These are phyloP conservation scores for Diutina catenulata DNA, from an alignment of 1,139 yeast genomes.

Conservation along the genomic window DNA sequence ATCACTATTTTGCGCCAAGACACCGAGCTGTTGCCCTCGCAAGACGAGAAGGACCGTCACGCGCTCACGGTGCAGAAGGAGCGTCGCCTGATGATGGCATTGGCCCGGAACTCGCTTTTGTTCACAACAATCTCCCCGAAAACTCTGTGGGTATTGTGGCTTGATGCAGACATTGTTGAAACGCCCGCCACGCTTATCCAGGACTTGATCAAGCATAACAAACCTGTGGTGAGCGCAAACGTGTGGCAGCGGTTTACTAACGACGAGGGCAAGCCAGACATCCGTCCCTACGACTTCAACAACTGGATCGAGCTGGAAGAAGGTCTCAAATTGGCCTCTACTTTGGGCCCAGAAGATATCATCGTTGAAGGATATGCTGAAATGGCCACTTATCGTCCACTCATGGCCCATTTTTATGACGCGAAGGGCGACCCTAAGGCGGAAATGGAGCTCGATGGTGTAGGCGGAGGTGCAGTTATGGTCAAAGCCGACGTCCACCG, in stretches of 20 bases:
- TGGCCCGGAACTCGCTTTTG: conserved; percentile 82
- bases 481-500: conserved; percentile 97
- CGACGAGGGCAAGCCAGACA: conserved; percentile 41
- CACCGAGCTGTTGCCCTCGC: conserved; percentile 56
- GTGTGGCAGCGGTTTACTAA: conserved; percentile 76
- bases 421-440: conserved; percentile 45
- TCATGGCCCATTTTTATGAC: conserved; percentile 85
- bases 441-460: conserved; percentile 85
- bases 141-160: conserved; percentile 92
- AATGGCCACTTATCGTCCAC: conserved; percentile 87
- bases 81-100: conserved; percentile 82
- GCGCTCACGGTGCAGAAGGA: conserved; percentile 71
- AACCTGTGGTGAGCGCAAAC: conserved; percentile 82
- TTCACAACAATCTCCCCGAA: conserved; percentile 85
- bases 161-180: conserved; percentile 89
- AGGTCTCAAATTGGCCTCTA: conserved; percentile 62
- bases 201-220: conserved; percentile 78
- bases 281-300: conserved; percentile 88
- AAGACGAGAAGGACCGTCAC: conserved; percentile 68
- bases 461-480: conserved; percentile 91
- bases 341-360: conserved; percentile 77
- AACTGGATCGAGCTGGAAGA: conserved; percentile 93
- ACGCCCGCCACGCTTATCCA: conserved; percentile 73
- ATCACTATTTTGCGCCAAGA: conserved; percentile 87
- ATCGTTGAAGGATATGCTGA: conserved; percentile 88